Conservation (phyloP, 108 stramenopile genomes). For the Cyclostephanos tholiformis region DNA sequence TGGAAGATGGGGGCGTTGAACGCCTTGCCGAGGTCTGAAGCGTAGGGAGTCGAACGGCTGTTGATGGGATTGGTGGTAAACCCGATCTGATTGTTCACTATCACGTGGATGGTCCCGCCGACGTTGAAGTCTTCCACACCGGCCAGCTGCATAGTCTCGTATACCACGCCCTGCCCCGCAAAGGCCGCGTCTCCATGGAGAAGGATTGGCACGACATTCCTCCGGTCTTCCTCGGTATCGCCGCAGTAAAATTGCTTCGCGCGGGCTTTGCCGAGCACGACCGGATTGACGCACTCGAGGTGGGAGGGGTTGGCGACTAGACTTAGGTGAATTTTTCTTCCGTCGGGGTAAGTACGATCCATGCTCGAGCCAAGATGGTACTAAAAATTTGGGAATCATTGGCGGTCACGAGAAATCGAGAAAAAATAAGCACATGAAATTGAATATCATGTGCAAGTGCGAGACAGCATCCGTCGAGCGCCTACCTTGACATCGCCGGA, state of each 20-base stretch:
- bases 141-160: conserved; percentile 98
- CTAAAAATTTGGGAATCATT: conserved; percentile 16
- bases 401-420: background rate
- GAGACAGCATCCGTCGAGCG: too few species aligned
- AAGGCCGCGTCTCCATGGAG: conserved; percentile 99
- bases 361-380: conserved; percentile 99
- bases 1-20: conserved; percentile 99
- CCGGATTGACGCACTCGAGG: conserved; percentile 97
- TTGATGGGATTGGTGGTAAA: conserved; percentile 98
- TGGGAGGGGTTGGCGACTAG: conserved; percentile 99
- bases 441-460: too few species aligned
- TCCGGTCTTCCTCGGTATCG: conserved; percentile 78
- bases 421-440: background rate
- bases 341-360: conserved; percentile 98
- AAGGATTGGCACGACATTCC: conserved; percentile 92
- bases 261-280: conserved; percentile 96
- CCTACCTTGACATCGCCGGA: too few species aligned
- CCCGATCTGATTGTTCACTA: conserved; percentile 99
- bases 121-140: conserved; percentile 90
- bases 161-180: conserved; percentile 98
- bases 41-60: conserved; percentile 95
- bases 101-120: conserved; percentile 99
- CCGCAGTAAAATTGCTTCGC: conserved; percentile 98
- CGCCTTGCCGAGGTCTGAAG: conserved; percentile 97
- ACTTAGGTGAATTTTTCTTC: conserved; percentile 90